Evolutionary conservation across 768 basidiomycete species (phyloP), one percentile per base, ranked within the genome.

Genomic region (Punctularia strigosozonata): DNA sequence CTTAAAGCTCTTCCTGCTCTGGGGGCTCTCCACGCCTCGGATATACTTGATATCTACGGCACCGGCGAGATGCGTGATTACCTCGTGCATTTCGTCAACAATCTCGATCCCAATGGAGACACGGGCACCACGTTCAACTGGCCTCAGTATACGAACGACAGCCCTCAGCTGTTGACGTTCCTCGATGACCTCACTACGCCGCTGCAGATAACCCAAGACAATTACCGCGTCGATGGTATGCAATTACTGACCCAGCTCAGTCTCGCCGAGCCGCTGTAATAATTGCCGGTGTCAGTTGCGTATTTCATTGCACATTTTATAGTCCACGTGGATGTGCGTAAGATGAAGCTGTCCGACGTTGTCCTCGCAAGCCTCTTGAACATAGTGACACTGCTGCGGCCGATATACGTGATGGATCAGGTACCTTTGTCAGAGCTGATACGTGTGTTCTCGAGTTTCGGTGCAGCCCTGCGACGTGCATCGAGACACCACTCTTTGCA

Each of bases 91-190:
- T 55, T 55, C 31, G 52, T 28, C 25, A 44, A 51, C 18, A 46
- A 46, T 39, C 44, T 55, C 15, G 43, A 59, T 39, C 57, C 57
- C 3, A 58, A 59, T 36, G 45, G 43, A 6, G 38, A 32, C 18
- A 35, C 31, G 13, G 33, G 10, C 13, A 28, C 8, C 26, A 25
- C 15, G 14, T 6, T 42, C 24, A 25, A 41, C 6, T 46, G 49
- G 40, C 44, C 49, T 20, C 25, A 31, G 36, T 48, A 46, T 26
- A 40, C 43, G 14, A 41, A 24, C 1, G 8, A 6, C 3, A 30
- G 21, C 1, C 46, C 44, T 7, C 19, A 42, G 12, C 20, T 42
- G 14, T 13, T 48, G 30, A 48, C 46, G n/a, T 43, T 45, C 35
- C 20, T 45, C 8, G 46, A 44, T 15, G 28, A 25, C 15, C 3